Conservation (phyloP, 192 early-diverging fungal genomes). For the Entophlyctis helioformis region DNA sequence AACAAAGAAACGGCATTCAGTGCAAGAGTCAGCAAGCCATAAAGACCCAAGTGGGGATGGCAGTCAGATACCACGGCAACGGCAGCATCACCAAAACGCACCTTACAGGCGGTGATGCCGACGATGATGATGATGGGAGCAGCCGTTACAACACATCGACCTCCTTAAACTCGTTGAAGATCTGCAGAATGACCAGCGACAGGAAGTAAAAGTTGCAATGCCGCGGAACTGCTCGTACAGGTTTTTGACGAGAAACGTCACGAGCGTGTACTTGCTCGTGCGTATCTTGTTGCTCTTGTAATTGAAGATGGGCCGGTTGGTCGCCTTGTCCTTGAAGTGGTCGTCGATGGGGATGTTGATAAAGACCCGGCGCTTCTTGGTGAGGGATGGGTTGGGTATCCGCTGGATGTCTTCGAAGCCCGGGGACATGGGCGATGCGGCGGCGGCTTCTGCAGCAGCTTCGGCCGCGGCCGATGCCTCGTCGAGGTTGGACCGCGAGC, state of each 20-base stretch:
- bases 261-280: constrained; percentile 83
- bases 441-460: too few species aligned
- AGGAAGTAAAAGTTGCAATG: constrained; percentile 92
- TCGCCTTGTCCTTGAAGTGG: constrained; percentile 5
- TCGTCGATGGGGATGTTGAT: constrained; percentile 4
- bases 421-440: too few species aligned
- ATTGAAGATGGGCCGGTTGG: constrained; percentile 1
- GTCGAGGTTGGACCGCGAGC: too few species aligned
- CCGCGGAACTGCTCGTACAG: constrained; percentile 93
- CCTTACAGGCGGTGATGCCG: constrained; percentile 30
- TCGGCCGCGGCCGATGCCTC: too few species aligned
- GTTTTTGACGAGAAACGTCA: constrained; percentile 90
- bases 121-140: constrained; percentile 37
- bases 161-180: constrained; percentile 51
- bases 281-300: constrained; percentile 41
- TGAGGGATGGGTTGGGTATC: too few species aligned
- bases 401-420: too few species aligned
- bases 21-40: not conserved
- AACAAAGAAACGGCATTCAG: too few species aligned
- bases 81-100: constrained; percentile 1
- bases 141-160: constrained; percentile 31
- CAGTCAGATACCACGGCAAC: not conserved
- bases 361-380: constrained; percentile 8
- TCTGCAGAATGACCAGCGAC: constrained; percentile 68
- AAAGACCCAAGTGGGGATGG: not conserved